These are phyloP conservation scores for Sarocladium oryzae DNA, from an alignment of 2,329 filamentous ascomycete species.

Conservation along the genomic window DNA sequence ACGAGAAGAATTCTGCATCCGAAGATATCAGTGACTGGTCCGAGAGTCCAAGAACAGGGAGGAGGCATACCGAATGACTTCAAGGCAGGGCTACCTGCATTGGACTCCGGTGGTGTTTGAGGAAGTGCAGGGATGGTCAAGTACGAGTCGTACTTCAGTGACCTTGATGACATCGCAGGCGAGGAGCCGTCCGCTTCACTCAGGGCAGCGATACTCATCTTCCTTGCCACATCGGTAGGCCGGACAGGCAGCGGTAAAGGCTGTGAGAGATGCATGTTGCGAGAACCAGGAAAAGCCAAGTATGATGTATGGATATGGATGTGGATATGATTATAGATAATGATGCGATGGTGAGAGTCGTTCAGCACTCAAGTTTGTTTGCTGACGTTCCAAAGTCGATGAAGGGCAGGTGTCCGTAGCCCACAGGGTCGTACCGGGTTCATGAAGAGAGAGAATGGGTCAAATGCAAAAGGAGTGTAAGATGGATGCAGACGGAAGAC, in stretches of 20 bases:
- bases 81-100: conserved; percentile 9
- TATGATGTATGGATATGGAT: too few species aligned
- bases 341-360: too few species aligned
- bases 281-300: too few species aligned
- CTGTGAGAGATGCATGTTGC: conserved; percentile 4
- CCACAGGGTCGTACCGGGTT: not conserved
- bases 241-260: not conserved
- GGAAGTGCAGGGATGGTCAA: not conserved
- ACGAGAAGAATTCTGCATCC: not conserved
- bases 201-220: conserved; percentile 6
- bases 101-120: conserved; percentile 12
- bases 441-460: conserved; percentile 6
- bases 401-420: not conserved
- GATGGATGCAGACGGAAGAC: not conserved
- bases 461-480: conserved; percentile 7
- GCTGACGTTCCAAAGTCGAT: not conserved
- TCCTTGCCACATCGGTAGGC: not conserved
- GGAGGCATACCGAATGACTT: conserved; percentile 9
- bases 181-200: conserved; percentile 6
- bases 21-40: not conserved
- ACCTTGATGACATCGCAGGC: not conserved
- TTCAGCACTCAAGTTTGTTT: too few species aligned
- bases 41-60: not conserved
- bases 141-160: not conserved
- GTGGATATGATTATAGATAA: not conserved